Evolutionary conservation across 257 asterid genomes (phyloP).

Genomic region (Linderniella brevidens): DNA sequence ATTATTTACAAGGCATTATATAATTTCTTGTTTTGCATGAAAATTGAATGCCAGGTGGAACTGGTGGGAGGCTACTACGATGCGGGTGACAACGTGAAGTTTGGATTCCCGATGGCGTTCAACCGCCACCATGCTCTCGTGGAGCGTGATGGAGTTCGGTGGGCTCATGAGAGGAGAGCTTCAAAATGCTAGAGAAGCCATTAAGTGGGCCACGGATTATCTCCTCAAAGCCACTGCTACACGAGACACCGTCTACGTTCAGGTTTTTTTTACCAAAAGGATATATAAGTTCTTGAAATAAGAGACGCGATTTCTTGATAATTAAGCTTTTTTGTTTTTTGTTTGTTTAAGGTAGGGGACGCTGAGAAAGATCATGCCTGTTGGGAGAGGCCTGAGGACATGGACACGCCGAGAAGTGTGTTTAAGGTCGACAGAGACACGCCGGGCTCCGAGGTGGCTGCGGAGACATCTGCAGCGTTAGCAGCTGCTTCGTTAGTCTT

Average conservation of each 20-base stretch:
- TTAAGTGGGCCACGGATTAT: constrained; percentile 72
- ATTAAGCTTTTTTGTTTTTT: too few relatives aligned
- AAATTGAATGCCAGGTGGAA: constrained; percentile 31
- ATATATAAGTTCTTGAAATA: neutral
- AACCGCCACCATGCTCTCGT: constrained; percentile 56
- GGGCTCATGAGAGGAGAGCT: constrained; percentile 45
- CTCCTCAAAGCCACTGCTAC: constrained; percentile 42
- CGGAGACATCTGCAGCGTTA: constrained; percentile 64
- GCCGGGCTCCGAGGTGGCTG: constrained; percentile 80
- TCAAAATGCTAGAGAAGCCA: constrained; percentile 22
- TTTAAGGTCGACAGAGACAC: constrained; percentile 27
- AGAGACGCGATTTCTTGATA: too few relatives aligned
- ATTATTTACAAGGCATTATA: neutral
- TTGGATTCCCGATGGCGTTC: constrained; percentile 76
- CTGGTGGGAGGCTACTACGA: constrained; percentile 83
- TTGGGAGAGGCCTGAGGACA: constrained; percentile 67
- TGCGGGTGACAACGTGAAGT: constrained; percentile 79
- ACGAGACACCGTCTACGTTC: constrained; percentile 34
- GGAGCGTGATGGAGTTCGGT: constrained; percentile 41
- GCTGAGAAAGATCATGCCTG: constrained; percentile 58
- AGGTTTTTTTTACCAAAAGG: constrained; percentile 15
- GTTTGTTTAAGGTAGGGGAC: constrained; percentile 57
- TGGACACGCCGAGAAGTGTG: constrained; percentile 49
- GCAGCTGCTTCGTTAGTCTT: constrained; percentile 59
- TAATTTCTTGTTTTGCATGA: neutral